Percentiles rank a stretch among this genome's conserved stretches.
phyloP scores from a whole-genome alignment of 1,284 basidiomycete genomes.

The Ustilago tritici region DNA sequence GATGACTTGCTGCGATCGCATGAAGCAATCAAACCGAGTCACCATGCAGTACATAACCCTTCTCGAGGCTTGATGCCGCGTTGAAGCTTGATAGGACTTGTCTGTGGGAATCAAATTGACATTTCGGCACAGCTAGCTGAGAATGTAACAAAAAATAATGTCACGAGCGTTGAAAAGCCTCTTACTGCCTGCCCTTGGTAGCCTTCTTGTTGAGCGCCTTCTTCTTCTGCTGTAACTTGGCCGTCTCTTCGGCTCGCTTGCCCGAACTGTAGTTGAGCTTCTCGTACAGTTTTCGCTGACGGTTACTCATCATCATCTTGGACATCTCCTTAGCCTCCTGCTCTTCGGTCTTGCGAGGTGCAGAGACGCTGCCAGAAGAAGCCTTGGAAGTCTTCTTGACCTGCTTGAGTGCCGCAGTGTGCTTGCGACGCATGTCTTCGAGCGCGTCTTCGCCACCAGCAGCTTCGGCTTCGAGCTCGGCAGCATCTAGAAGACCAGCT shows the following conservation, averaged over 20 bases:
- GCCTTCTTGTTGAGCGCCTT: slow-evolving; percentile 57
- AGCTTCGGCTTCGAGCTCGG: slow-evolving; percentile 92
- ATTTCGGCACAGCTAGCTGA: too few relatives aligned
- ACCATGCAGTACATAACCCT: too few relatives aligned
- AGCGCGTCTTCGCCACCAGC: slow-evolving; percentile 86
- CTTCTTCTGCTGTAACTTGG: slow-evolving; percentile 63
- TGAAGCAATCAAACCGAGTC: too few relatives aligned
- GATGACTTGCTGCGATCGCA: too few relatives aligned
- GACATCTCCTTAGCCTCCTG: slow-evolving; percentile 79
- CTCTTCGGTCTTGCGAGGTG: slow-evolving; percentile 73
- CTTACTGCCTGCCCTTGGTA: slow-evolving; percentile 31
- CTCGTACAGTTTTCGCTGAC: slow-evolving; percentile 94
- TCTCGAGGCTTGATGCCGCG: too few relatives aligned
- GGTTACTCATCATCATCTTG: slow-evolving; percentile 99
- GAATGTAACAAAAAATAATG: too few relatives aligned
- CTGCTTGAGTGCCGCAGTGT: slow-evolving; percentile 58
- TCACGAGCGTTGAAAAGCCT: not conserved
- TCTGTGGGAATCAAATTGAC: too few relatives aligned
- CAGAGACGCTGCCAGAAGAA: slow-evolving; percentile 69
- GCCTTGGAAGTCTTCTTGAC: slow-evolving; percentile 55
- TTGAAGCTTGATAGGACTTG: too few relatives aligned
- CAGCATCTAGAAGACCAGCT: slow-evolving; percentile 80
- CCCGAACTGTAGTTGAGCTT: slow-evolving; percentile 90
- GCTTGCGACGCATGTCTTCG: slow-evolving; percentile 75
- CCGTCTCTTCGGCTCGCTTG: slow-evolving; percentile 79